Evolutionary conservation across 495 filamentous ascomycete species (phyloP).

Genomic region (Lasiosphaeria miniovina): DNA sequence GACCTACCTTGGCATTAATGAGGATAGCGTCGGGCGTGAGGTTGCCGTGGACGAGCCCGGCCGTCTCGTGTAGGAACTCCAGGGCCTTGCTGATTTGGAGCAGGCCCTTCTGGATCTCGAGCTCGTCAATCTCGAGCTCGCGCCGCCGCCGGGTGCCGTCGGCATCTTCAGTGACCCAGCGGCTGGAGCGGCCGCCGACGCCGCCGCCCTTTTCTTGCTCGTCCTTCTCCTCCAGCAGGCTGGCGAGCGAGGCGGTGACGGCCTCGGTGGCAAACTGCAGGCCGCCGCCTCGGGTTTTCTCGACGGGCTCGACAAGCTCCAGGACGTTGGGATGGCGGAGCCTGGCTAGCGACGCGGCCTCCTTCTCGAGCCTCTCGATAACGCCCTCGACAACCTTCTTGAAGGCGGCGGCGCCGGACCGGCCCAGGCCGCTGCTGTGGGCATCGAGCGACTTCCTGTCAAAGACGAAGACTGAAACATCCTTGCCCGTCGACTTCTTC

Average conservation of each 20-base stretch:
- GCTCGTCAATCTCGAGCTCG: conserved; percentile 92
- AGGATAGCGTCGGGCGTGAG: conserved; percentile 93
- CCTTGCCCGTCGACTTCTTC: conserved; percentile 86
- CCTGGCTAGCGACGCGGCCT: conserved; percentile 80
- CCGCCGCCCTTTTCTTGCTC: conserved; percentile 71
- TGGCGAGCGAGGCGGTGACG: conserved; percentile 82
- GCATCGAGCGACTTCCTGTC: conserved; percentile 81
- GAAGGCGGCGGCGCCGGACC: conserved; percentile 57
- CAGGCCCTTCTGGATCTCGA: conserved; percentile 95
- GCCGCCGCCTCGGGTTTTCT: conserved; percentile 85
- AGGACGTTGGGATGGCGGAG: conserved; percentile 88
- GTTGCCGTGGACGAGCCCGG: conserved; percentile 89
- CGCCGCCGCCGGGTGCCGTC: conserved; percentile 69
- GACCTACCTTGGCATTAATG: conserved; percentile 80
- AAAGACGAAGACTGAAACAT: conserved; percentile 91
- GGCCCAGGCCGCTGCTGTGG: conserved; percentile 54
- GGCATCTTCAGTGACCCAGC: conserved; percentile 77
- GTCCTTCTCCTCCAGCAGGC: conserved; percentile 82
- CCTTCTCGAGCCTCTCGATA: conserved; percentile 83
- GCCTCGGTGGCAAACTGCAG: conserved; percentile 94
- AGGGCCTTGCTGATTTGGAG: conserved; percentile 90
- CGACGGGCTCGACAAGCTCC: conserved; percentile 90
- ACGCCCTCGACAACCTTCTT: conserved; percentile 85
- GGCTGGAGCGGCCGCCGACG: conserved; percentile 65
- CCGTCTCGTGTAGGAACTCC: conserved; percentile 96